Percentiles rank a stretch among this genome's conserved stretches.
Conservation (phyloP, 441 rosid species). For the Codiaeum variegatum region DNA sequence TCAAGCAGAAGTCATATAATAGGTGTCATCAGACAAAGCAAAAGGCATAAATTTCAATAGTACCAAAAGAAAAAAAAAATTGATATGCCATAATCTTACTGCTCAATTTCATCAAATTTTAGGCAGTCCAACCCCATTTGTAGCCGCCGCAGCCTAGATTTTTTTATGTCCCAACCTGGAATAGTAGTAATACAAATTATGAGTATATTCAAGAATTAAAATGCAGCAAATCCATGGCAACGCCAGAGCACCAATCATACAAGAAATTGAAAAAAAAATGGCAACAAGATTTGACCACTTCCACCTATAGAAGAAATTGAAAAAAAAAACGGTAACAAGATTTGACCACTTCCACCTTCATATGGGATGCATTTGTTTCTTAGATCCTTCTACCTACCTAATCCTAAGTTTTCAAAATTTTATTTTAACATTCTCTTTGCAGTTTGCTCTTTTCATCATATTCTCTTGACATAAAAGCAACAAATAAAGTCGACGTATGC, state of each 20-base stretch:
- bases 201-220: conserved; percentile 18
- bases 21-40: neutral
- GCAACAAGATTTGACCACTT: neutral
- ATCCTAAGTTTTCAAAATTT: neutral
- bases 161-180: conserved; percentile 85
- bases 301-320: no score
- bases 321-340: neutral
- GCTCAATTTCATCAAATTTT: conserved; percentile 79
- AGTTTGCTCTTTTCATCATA: neutral
- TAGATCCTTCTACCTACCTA: neutral
- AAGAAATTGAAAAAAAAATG: neutral
- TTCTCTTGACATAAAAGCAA: neutral
- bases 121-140: conserved; percentile 81
- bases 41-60: neutral
- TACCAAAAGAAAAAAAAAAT: neutral
- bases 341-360: neutral
- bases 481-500: neutral
- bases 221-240: conserved; percentile 8
- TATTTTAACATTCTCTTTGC: neutral
- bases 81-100: conserved; percentile 50
- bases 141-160: conserved; percentile 72
- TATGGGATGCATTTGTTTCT: conserved; percentile 2
- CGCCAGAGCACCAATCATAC: neutral
- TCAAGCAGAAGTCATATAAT: neutral
- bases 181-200: conserved; percentile 28